These are phyloP conservation scores for Fusarium lyarnte DNA, from an alignment of 2,329 filamentous ascomycete species.

Conservation along the genomic window DNA sequence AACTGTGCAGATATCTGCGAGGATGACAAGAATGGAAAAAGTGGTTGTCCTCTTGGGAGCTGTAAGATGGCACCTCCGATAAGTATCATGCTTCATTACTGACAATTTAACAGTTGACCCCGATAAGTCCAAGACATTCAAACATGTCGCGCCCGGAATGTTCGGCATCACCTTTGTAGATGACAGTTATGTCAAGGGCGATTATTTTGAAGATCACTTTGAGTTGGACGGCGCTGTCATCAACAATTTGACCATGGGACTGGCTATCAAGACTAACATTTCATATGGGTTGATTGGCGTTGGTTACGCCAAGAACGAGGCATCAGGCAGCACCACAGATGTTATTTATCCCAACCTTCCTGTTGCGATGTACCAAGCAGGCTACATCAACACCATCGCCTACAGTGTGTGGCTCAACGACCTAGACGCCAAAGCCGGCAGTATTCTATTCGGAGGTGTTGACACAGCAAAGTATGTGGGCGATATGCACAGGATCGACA, in stretches of 20 bases:
- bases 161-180: conserved; percentile 72
- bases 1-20: conserved; percentile 53
- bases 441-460: conserved; percentile 82
- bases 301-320: conserved; percentile 67
- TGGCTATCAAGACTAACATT: conserved; percentile 64
- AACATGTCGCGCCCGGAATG: conserved; percentile 51
- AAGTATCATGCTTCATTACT: conserved; percentile 21
- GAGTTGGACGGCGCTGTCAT: conserved; percentile 62
- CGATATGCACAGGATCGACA: conserved; percentile 67
- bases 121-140: conserved; percentile 57
- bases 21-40: conserved; percentile 10
- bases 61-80: conserved; percentile 51
- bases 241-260: conserved; percentile 67
- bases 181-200: conserved; percentile 63
- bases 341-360: conserved; percentile 68
- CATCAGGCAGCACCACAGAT: conserved; percentile 46
- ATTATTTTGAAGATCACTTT: conserved; percentile 68
- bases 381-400: conserved; percentile 71
- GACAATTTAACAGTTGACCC: conserved; percentile 55
- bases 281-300: conserved; percentile 68
- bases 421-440: conserved; percentile 69
- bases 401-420: conserved; percentile 78
- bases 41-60: conserved; percentile 55
- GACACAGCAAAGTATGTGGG: conserved; percentile 79
- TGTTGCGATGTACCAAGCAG: conserved; percentile 69